phyloP scores from a whole-genome alignment of 257 asterid species.

The Petunia axillaris region DNA sequence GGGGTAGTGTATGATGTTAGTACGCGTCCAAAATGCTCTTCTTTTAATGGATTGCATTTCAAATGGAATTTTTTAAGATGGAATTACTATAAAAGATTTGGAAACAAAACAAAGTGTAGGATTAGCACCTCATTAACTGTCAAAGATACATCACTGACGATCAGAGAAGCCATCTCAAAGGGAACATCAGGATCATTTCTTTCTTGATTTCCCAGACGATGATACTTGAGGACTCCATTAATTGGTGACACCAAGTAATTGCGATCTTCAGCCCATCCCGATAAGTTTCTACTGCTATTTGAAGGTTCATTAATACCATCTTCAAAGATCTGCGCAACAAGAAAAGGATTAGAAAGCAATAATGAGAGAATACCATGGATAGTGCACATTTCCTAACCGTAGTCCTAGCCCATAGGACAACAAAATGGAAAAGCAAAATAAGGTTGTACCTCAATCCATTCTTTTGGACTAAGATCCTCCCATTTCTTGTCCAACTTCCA shows the following conservation, averaged over 20 bases:
- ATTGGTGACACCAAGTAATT: constrained; percentile 89
- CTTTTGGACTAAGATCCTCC: constrained; percentile 94
- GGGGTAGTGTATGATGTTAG: not conserved
- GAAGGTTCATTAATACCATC: constrained; percentile 83
- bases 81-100: not conserved
- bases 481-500: constrained; percentile 90
- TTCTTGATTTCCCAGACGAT: constrained; percentile 94
- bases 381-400: not conserved
- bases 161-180: constrained; percentile 86
- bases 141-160: constrained; percentile 78
- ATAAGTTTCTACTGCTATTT: constrained; percentile 43
- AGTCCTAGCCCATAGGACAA: not conserved
- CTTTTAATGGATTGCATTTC: not conserved
- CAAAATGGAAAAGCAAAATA: constrained; percentile 22
- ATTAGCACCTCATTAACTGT: constrained; percentile 78
- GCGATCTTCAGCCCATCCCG: constrained; percentile 73
- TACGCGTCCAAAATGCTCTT: not conserved
- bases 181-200: constrained; percentile 81
- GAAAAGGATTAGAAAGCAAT: constrained; percentile 20
- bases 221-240: constrained; percentile 91
- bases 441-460: constrained; percentile 87
- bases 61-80: not conserved
- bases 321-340: constrained; percentile 72
- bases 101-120: constrained; percentile 25
- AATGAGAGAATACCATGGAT: constrained; percentile 21